Evolutionary conservation across 345 rosid genomes (phyloP), one percentile per base, ranked within the genome.

Genomic region (Citrus unshiu): DNA sequence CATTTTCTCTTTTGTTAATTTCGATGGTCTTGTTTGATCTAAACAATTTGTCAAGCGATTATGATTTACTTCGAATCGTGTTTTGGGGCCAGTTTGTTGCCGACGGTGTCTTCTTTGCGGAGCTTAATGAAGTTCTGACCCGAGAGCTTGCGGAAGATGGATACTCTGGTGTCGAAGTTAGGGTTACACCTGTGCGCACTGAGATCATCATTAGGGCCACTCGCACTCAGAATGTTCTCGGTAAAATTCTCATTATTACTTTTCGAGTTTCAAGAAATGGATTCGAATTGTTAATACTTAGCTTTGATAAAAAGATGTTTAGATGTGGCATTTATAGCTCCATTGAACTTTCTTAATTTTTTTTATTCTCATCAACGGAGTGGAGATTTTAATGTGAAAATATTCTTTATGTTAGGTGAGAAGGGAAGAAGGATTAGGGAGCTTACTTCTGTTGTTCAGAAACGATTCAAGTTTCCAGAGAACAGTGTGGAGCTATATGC

Each of bases 151-250:
- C 97, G 0, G 95, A 93, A 80, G 98, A 93, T 87, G 98, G 98
- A 21, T 93, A 93, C 92, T 92, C 98, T 1, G 97, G 98, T 27
- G 97, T 92, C 24, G 97, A 92, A 72, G 97, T 93, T 72, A 89
- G 97, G 81, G 97, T 92, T 25, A 93, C 98, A 8, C 98, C 97
- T 1, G 90, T 92, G 95, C 91, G 93, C 65, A 90, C 98, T 9
- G 98, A 93, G 89, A 93, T 93, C 71, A 93, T 93, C 83, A 93
- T 93, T 73, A 83, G 98, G 77, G 97, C 98, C 22, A 93, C 98
- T 2, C 98, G 97, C n/a, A 92, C 97, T 3, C 95, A 92, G 58
- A 93, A 92, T 68, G 98, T 92, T 83, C 93, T 93, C 1, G 98
- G 98, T 92, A 87, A 80, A 46, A 67, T 27, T 46, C 9, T 68